A percentile compares a stretch with the other conserved stretches of the same genome.
phyloP scores from a whole-genome alignment of 148 eudicot species.

The Linanthus parryae region DNA sequence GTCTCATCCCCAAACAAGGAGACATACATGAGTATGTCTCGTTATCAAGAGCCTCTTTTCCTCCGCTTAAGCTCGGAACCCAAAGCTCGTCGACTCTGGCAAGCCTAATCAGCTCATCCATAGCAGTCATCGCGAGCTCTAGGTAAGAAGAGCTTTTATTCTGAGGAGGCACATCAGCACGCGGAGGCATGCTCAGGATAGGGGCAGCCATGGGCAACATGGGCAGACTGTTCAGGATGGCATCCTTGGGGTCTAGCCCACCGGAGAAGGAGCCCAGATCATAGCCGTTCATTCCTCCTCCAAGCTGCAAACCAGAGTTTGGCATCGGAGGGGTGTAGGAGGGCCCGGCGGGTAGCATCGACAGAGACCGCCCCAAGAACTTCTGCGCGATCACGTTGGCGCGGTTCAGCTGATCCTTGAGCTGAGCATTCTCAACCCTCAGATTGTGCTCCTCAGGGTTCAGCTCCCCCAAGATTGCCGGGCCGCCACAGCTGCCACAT shows the following conservation, averaged over 20 bases:
- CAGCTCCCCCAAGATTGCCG: slow-evolving; percentile 36
- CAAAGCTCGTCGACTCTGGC: slow-evolving; percentile 56
- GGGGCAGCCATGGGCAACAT: too few relatives aligned
- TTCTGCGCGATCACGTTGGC: slow-evolving; percentile 36
- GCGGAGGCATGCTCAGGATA: slow-evolving; percentile 9
- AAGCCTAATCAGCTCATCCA: slow-evolving; percentile 66
- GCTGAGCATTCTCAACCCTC: slow-evolving; percentile 50
- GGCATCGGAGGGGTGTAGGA: slow-evolving; percentile 17
- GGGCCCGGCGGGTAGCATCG: slow-evolving; percentile 23
- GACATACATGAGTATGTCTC: slow-evolving; percentile 51
- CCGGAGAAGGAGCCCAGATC: slow-evolving; percentile 30
- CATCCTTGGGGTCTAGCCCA: slow-evolving; percentile 36
- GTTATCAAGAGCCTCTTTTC: slow-evolving; percentile 40
- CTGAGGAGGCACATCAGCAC: slow-evolving; percentile 5
- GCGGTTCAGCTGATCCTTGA: slow-evolving; percentile 55
- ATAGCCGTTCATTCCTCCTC: slow-evolving; percentile 37
- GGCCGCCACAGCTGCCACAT: slow-evolving; percentile 57
- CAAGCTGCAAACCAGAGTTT: slow-evolving; percentile 39
- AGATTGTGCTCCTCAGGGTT: slow-evolving; percentile 40
- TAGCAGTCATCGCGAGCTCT: slow-evolving; percentile 57
- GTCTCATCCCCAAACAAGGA: slow-evolving; percentile 36
- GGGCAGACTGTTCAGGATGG: slow-evolving; percentile 17
- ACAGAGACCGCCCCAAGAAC: slow-evolving; percentile 38
- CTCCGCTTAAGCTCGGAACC: slow-evolving; percentile 43
- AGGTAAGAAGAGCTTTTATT: slow-evolving; percentile 43